These are phyloP conservation scores for Helotiales sp. DNA, from an alignment of 2,329 filamentous ascomycete genomes.

Conservation along the genomic window DNA sequence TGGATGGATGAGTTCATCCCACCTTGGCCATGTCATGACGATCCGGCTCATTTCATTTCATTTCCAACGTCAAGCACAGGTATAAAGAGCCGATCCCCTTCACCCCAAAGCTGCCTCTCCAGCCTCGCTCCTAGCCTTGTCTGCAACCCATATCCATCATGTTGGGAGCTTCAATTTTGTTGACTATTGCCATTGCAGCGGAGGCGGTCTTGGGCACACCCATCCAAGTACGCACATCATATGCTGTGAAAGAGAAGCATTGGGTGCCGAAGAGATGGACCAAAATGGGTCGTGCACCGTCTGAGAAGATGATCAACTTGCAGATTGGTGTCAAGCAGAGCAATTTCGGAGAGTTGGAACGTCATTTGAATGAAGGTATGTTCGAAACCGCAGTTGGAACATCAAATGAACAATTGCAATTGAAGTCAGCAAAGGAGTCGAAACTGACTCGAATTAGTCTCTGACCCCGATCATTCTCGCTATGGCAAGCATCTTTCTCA, in stretches of 20 bases:
- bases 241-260: conserved; percentile 61
- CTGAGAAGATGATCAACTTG: conserved; percentile 55
- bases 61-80: neutral
- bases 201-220: conserved; percentile 38
- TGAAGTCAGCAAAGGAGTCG: neutral
- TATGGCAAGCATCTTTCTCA: conserved; percentile 60
- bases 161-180: conserved; percentile 21
- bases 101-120: neutral
- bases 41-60: neutral
- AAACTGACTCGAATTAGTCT: conserved; percentile 46
- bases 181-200: conserved; percentile 23
- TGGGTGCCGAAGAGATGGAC: conserved; percentile 57
- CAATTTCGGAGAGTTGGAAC: conserved; percentile 59
- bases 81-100: conserved; percentile 2
- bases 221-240: conserved; percentile 48
- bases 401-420: neutral
- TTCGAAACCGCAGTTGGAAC: neutral
- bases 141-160: conserved; percentile 10
- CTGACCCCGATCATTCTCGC: conserved; percentile 56
- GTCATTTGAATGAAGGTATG: conserved; percentile 57
- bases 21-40: neutral
- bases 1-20: conserved; percentile 1
- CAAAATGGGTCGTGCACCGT: conserved; percentile 52
- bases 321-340: conserved; percentile 64
- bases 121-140: conserved; percentile 9